Evolutionary conservation across 2,329 filamentous ascomycete genomes (phyloP).

Genomic region (Emmonsia crescens): DNA sequence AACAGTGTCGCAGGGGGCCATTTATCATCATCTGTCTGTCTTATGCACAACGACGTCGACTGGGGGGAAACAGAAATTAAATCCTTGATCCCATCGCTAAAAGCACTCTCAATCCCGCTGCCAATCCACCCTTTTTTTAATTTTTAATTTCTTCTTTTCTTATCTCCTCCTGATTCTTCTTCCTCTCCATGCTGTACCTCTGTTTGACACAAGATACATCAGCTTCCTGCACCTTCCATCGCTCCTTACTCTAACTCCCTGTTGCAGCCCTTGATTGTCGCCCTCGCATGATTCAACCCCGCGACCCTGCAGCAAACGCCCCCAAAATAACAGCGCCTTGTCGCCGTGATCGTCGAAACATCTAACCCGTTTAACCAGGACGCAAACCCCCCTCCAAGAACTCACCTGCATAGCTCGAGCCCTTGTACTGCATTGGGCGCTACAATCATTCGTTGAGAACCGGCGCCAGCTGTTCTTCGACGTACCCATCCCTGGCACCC

Average conservation of each 20-base stretch:
- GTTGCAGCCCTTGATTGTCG: neutral
- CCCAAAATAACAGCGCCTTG: neutral
- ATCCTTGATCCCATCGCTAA: conserved; percentile 1
- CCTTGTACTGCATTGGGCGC: neutral
- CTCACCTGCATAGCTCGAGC: conserved; percentile 1
- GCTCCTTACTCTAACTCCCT: conserved; percentile 5
- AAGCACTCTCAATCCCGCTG: neutral
- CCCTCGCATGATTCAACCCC: neutral
- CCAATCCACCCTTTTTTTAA: neutral
- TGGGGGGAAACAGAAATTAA: neutral
- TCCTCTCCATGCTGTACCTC: conserved; percentile 5
- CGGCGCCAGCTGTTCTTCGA: neutral
- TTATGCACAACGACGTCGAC: conserved; percentile 3
- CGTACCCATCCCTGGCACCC: neutral
- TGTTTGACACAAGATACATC: conserved; percentile 10
- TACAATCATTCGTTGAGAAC: neutral
- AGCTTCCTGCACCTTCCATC: conserved; percentile 1
- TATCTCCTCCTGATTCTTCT: neutral
- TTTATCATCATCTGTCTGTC: no score
- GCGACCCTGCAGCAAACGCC: conserved; percentile 1
- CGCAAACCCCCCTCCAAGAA: neutral
- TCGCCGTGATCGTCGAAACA: conserved; percentile 1
- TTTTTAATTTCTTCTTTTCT: neutral
- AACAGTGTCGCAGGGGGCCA: no score
- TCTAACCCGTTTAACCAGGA: neutral